Evolutionary conservation across 306 rosid genomes (phyloP).

Genomic region (Myrica gale): DNA sequence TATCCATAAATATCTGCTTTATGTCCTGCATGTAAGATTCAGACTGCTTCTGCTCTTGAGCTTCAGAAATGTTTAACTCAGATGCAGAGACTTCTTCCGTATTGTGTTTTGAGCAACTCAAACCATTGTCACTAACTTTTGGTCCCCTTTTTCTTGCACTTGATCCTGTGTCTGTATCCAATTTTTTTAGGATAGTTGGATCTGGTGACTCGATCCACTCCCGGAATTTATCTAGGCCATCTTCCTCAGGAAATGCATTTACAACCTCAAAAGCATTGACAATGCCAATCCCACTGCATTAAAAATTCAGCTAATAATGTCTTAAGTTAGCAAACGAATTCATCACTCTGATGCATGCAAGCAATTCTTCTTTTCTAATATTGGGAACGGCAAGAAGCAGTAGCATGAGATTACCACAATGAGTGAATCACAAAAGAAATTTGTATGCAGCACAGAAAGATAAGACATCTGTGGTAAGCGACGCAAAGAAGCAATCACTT

Average conservation of each 20-base stretch:
- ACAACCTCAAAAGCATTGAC: slow-evolving; percentile 95
- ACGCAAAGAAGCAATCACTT: slow-evolving; percentile 19
- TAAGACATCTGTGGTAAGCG: slow-evolving; percentile 14
- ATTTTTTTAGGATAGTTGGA: slow-evolving; percentile 76
- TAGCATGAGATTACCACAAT: background rate
- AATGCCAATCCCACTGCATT: slow-evolving; percentile 90
- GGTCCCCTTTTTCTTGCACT: slow-evolving; percentile 50
- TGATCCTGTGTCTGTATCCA: slow-evolving; percentile 46
- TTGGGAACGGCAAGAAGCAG: background rate
- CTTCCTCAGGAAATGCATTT: slow-evolving; percentile 88
- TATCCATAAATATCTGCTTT: slow-evolving; percentile 63
- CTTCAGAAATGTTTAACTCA: slow-evolving; percentile 37
- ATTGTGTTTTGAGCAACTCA: slow-evolving; percentile 17
- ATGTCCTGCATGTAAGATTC: slow-evolving; percentile 36
- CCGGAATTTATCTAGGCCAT: slow-evolving; percentile 73
- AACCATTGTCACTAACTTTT: slow-evolving; percentile 40
- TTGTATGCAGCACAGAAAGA: background rate
- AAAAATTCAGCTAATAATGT: slow-evolving; percentile 25
- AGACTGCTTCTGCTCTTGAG: slow-evolving; percentile 44
- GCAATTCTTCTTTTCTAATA: slow-evolving; percentile 3
- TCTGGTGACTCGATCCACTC: slow-evolving; percentile 98
- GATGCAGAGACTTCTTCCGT: slow-evolving; percentile 35
- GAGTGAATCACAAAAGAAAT: background rate
- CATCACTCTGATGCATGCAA: slow-evolving; percentile 15
- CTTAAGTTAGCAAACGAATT: slow-evolving; percentile 26